phyloP scores from a whole-genome alignment of 306 rosid species.

The Vigna angularis region DNA sequence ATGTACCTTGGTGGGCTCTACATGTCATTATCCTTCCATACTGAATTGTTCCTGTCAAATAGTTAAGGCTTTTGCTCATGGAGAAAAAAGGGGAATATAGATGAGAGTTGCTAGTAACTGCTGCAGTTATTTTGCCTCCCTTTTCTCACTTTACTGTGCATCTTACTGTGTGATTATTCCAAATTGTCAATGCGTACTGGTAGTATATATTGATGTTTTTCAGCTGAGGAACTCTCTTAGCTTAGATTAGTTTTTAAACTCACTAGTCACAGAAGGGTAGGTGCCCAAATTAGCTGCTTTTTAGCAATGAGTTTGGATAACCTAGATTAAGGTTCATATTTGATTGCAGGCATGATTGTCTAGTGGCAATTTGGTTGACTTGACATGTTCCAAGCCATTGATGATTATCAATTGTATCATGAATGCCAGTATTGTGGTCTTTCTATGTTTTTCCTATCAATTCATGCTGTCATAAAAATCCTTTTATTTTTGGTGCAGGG shows the following conservation, averaged over 20 bases:
- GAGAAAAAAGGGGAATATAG: not conserved
- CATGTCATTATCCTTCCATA: not conserved
- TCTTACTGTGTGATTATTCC: slow-evolving; percentile 2
- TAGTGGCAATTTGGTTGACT: not conserved
- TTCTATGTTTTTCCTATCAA: slow-evolving; percentile 5
- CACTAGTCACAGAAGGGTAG: not conserved
- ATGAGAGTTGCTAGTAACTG: not conserved
- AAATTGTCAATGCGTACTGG: not conserved
- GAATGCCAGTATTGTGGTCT: slow-evolving; percentile 17
- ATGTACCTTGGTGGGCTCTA: not conserved
- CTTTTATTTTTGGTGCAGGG: slow-evolving; percentile 61
- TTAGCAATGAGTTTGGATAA: slow-evolving; percentile 8
- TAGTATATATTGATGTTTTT: slow-evolving; percentile 23
- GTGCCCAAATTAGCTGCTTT: slow-evolving; percentile 25
- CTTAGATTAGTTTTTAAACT: slow-evolving; percentile 13
- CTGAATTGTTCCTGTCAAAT: slow-evolving; percentile 12
- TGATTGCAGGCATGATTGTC: slow-evolving; percentile 10
- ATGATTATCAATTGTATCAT: slow-evolving; percentile 25
- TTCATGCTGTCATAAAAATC: slow-evolving; percentile 13
- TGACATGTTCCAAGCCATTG: not conserved
- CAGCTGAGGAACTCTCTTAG: slow-evolving; percentile 22
- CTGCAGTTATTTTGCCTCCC: slow-evolving; percentile 10
- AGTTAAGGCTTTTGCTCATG: not conserved
- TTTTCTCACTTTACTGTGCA: slow-evolving; percentile 9
- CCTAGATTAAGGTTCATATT: not conserved